A percentile compares a stretch with the other conserved stretches of the same genome.
Conservation (phyloP, 2,329 filamentous ascomycete species). For the Fusarium sp. region DNA sequence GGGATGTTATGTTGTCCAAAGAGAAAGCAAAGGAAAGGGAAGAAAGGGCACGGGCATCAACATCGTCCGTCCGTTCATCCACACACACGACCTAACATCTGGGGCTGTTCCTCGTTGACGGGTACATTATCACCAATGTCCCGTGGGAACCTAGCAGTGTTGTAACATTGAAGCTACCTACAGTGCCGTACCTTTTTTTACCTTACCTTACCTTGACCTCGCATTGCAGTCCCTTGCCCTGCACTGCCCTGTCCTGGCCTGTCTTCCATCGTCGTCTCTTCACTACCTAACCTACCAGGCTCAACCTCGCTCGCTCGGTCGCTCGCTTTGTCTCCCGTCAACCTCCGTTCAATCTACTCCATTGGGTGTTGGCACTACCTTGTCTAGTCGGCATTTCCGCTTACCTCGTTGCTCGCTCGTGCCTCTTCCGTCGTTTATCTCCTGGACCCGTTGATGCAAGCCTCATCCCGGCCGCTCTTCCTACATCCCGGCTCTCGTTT, state of each 20-base stretch:
- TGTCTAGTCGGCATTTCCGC: conserved; percentile 41
- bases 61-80: conserved; percentile 21
- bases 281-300: not conserved
- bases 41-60: conserved; percentile 35
- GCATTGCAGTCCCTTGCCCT: not conserved
- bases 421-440: conserved; percentile 42
- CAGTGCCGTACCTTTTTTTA: conserved; percentile 24
- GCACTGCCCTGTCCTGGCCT: not conserved
- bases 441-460: conserved; percentile 36
- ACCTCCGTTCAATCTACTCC: conserved; percentile 41
- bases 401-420: conserved; percentile 35
- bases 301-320: conserved; percentile 30
- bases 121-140: conserved; percentile 45
- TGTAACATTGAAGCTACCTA: conserved; percentile 42
- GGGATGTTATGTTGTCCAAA: conserved; percentile 36
- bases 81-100: conserved; percentile 7
- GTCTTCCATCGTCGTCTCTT: not conserved
- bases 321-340: conserved; percentile 41
- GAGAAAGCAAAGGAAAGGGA: conserved; percentile 12
- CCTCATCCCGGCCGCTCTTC: conserved; percentile 36
- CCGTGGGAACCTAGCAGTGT: conserved; percentile 36
- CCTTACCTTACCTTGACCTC: not conserved
- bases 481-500: conserved; percentile 35
- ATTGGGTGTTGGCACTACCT: conserved; percentile 37
- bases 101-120: conserved; percentile 32